Evolutionary conservation across 2,329 filamentous ascomycete species (phyloP), one percentile per base, ranked within the genome.

Genomic region (Sarocladium strictum): DNA sequence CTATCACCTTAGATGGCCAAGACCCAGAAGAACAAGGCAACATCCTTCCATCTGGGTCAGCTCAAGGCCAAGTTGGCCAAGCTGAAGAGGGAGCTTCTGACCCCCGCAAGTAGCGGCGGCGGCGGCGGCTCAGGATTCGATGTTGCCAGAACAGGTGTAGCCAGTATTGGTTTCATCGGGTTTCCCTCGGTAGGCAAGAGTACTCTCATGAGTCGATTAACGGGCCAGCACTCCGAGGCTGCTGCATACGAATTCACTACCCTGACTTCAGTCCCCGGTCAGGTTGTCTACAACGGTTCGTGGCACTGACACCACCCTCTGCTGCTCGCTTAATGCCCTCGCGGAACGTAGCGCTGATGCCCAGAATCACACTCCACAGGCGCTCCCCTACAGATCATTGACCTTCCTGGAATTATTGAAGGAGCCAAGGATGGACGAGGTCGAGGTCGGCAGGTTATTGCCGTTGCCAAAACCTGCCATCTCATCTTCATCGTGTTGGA

Each of bases 241-340:
- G 94, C 94, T 17, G 94, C 93, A 53, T 99, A 99, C 74, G 94
- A 99, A 70, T 99, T 99, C 77, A 99, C 94, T 61, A 99, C 94
- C 54, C 80, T 99, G 70, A 99, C 94, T 33, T 97, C 93, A 45
- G 94, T 99, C 50, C 94, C 94, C 40, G 94, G 94, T 54, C 94
- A 97, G 76, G 91, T 99, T 58, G 76, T 87, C 63, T 97, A 97
- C 75, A 97, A 99, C 67, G 94, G 79, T 80, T 68, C 59, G 69
- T 67, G 2, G 26, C 33, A 24, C 21, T 12, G 17, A 41, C 45
- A 26, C 52, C 52, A 37, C 55, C 58, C 37, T 64, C 51, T 52
- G 43, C 54, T 61, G 49, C 50, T 54, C 50, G 21, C 47, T 49
- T 33, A 27, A 33, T 38, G 19, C 53, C 33, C 12, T n/a, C 27